Conservation (phyloP, 305 asterid genomes). For the Rubia tinctorum region DNA sequence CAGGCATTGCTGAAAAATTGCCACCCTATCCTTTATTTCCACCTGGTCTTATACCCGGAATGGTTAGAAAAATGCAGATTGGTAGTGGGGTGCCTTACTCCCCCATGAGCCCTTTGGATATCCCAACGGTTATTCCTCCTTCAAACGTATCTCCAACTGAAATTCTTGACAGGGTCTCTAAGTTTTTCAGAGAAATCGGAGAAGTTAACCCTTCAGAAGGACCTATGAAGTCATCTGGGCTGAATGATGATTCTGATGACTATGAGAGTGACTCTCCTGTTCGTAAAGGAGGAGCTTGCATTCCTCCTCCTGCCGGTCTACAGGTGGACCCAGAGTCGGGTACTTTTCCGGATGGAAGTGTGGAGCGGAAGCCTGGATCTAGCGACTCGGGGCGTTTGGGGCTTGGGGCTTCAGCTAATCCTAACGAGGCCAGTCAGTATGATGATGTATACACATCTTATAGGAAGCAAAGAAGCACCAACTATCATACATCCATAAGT, state of each 20-base stretch:
- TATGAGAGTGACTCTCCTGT: constrained; percentile 60
- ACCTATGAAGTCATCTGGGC: constrained; percentile 57
- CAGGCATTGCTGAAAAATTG: constrained; percentile 56
- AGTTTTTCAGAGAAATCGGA: constrained; percentile 85
- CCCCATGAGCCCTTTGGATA: constrained; percentile 92
- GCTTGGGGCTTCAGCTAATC: constrained; percentile 73
- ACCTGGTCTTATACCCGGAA: constrained; percentile 96
- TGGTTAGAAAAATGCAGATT: constrained; percentile 97
- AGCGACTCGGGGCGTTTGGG: constrained; percentile 74
- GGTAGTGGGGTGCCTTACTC: constrained; percentile 99
- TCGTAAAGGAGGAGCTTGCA: constrained; percentile 91
- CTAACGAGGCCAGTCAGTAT: constrained; percentile 81
- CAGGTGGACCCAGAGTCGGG: constrained; percentile 61
- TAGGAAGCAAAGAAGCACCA: constrained; percentile 85
- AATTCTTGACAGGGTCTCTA: constrained; percentile 80
- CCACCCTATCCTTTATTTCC: constrained; percentile 91
- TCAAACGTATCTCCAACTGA: constrained; percentile 66
- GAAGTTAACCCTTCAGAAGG: constrained; percentile 93
- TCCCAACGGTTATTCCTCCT: constrained; percentile 87
- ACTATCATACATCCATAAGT: constrained; percentile 80
- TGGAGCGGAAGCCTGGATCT: constrained; percentile 59
- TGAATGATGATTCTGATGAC: constrained; percentile 53
- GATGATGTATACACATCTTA: constrained; percentile 96
- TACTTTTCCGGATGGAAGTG: constrained; percentile 61
- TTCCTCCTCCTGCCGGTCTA: constrained; percentile 82